Evolutionary conservation across 2,329 filamentous ascomycete genomes (phyloP), one percentile per base, ranked within the genome.

Genomic region (Cladophialophora yegresii): DNA sequence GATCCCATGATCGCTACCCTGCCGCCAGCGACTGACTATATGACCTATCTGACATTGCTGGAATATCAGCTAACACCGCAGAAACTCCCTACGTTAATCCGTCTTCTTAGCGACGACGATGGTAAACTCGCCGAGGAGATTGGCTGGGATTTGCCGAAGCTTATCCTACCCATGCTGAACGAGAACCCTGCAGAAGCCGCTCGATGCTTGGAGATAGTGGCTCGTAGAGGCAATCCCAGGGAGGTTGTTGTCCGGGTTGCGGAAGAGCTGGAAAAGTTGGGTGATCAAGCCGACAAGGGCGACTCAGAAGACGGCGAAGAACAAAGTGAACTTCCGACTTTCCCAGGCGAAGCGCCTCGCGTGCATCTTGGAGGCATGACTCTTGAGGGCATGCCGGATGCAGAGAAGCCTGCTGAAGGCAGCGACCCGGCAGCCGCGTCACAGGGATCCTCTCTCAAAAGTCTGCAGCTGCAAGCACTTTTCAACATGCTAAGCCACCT

Each of bases 21-120:
- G 54, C 86, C 86, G 8, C 86, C 86, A 3, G 81, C 79, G 12
- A 86, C 85, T 3, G 86, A 89, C 74, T 85, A 87, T 71, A 75
- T 88, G 62, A 88, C 85, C n/a, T 89, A 89, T 72, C 79, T 88
- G 54, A 88, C 86, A 13, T 78, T 88, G 50, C 75, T 89, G 58
- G 86, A 88, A 71, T 87, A 87, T 75, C 86, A 88, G 71, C 77
- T 89, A 55, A 86, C 81, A 7, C 78, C 80, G 40, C 81, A 84
- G 61, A 85, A 82, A 59, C 76, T 89, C 22, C 84, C 85, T 0
- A 78, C 81, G 2, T 77, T 89, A 26, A 85, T 86, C 70, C 76
- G 80, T 40, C 78, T 88, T 22, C 77, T 89, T 13, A 84, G 87
- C 72, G 85, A 88, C 79, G 80, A 83, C 65, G 85, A 88, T 79